A percentile compares a stretch with the other conserved stretches of the same genome.
Conservation (phyloP, 148 eudicot genomes). For the Rhododendron kiyosumense region DNA sequence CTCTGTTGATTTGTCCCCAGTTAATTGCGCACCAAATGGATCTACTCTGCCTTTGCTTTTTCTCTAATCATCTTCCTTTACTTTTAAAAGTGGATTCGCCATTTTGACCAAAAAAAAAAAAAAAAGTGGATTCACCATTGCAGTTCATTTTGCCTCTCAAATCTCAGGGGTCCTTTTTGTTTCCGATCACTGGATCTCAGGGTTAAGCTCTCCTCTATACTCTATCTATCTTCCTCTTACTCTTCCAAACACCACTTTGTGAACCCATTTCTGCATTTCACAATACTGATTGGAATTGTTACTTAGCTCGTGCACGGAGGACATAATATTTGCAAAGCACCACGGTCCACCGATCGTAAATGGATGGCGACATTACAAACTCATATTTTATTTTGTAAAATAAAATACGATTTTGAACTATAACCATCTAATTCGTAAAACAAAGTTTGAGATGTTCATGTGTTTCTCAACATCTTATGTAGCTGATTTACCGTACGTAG, state of each 20-base stretch:
- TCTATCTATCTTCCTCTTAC: not conserved
- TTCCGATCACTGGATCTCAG: not conserved
- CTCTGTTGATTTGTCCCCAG: not conserved
- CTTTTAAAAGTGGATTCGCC: constrained; percentile 3
- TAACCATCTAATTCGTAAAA: not conserved
- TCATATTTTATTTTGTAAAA: not conserved
- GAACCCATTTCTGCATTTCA: not conserved
- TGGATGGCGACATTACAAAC: not conserved
- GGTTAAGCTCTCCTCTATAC: not conserved
- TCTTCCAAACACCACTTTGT: not conserved
- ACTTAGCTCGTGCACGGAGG: not conserved
- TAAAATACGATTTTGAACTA: not conserved
- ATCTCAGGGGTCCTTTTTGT: not conserved
- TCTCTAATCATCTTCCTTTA: not conserved
- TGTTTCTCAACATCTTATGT: not conserved
- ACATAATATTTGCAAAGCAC: not conserved
- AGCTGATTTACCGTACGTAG: not conserved
- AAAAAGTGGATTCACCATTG: not conserved
- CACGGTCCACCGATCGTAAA: not conserved
- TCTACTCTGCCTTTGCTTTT: constrained; percentile 4
- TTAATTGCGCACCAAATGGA: not conserved
- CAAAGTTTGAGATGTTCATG: not conserved
- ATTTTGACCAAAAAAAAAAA: not conserved
- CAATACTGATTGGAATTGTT: too few relatives aligned
- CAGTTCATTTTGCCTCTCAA: not conserved